A percentile compares a stretch with the other conserved stretches of the same genome.
phyloP scores from a whole-genome alignment of 129 eudicot genomes.

The Deinandra increscens region DNA sequence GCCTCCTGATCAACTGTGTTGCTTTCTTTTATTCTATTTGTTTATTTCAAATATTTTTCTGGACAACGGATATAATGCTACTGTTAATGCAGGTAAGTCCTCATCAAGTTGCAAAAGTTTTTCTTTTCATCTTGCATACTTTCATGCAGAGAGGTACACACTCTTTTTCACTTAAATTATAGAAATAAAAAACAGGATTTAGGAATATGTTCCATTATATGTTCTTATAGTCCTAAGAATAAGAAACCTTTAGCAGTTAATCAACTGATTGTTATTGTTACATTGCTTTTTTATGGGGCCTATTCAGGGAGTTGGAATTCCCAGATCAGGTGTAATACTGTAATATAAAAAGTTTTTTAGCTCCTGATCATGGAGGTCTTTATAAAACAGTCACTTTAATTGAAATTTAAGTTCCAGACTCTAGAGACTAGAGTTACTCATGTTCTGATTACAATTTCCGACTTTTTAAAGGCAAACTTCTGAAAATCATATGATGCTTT shows the following conservation, averaged over 20 bases:
- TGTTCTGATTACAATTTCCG: background rate
- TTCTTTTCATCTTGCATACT: slow-evolving; percentile 6
- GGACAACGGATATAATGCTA: background rate
- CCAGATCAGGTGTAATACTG: background rate
- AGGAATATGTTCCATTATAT: background rate
- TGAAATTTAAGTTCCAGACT: background rate
- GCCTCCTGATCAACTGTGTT: background rate
- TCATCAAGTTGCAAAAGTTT: background rate
- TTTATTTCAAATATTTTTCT: background rate
- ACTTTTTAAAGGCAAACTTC: background rate
- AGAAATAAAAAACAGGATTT: background rate
- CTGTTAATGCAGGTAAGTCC: background rate
- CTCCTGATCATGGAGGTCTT: background rate
- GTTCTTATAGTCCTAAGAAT: background rate
- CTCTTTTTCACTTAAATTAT: slow-evolving; percentile 6
- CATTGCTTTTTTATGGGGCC: background rate
- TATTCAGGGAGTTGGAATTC: background rate
- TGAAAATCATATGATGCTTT: background rate
- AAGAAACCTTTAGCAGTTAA: background rate
- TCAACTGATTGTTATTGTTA: background rate
- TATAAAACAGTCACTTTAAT: background rate
- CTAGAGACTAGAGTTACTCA: background rate
- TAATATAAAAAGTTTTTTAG: background rate
- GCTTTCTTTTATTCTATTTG: background rate
- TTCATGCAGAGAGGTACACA: slow-evolving; percentile 10